Conservation (phyloP, 2,329 filamentous ascomycete species). For the Chaetomium strumarium region DNA sequence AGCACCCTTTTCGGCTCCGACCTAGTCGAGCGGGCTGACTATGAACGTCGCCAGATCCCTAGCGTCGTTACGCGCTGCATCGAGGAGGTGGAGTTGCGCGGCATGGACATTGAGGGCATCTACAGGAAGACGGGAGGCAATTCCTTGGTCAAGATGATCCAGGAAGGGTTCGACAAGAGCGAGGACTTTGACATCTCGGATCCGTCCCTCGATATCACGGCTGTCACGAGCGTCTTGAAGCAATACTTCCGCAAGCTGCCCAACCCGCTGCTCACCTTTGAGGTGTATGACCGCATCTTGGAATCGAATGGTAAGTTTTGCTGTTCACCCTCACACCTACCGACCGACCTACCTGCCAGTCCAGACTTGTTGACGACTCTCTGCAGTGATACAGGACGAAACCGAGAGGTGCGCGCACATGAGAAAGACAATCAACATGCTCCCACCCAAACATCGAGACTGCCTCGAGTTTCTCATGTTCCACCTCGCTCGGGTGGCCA, state of each 20-base stretch:
- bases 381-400: conserved; percentile 57
- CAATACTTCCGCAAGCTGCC: conserved; percentile 96
- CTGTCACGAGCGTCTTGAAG: conserved; percentile 91
- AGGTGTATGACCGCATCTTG: conserved; percentile 83
- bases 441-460: conserved; percentile 80
- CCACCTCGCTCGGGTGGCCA: conserved; percentile 82
- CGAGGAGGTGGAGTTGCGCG: conserved; percentile 89
- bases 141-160: conserved; percentile 82
- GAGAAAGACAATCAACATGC: conserved; percentile 64
- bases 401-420: conserved; percentile 66
- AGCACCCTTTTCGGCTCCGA: conserved; percentile 81
- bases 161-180: conserved; percentile 83
- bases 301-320: conserved; percentile 66
- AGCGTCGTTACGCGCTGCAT: conserved; percentile 90
- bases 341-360: no score
- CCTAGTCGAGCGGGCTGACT: conserved; percentile 76
- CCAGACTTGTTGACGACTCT: conserved; percentile 19
- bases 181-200: conserved; percentile 90
- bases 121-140: conserved; percentile 96
- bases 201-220: conserved; percentile 88
- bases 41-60: conserved; percentile 83
- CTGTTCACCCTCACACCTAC: no score
- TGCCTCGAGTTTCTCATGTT: conserved; percentile 91
- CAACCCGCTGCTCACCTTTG: conserved; percentile 81
- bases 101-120: conserved; percentile 96